Base-by-base conservation (phyloP, 2,329 filamentous ascomycete species). In the Periconia macrospinosa region DNA sequence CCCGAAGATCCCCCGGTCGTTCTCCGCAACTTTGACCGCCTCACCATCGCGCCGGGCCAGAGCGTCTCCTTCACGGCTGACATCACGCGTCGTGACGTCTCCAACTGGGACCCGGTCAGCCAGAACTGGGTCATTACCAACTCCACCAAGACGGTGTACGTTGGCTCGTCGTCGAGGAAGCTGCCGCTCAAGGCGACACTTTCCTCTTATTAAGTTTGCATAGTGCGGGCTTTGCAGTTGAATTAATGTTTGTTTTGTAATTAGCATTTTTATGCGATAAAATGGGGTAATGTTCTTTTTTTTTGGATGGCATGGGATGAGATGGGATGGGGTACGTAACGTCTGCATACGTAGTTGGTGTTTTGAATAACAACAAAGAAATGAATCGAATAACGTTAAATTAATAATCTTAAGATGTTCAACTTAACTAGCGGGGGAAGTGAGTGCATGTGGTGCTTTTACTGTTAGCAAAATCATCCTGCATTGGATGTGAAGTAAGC, bases 101-200 rank as follows among this genome's bases (percentile, higher is more conserved):
- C 88, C 70, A 94, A 92, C 77, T 97, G 93, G 92, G 90, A 96
- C 62, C 78, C 83, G 1, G 80, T 69, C 1, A 71, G 76, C n/a
- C 92, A 97, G 80, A 87, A 97, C 78, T 97, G 93, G 92, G 83
- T 91, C 44, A 78, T 87, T 50, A 78, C 77, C 30, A 64, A 76
- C 19, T 79, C 83, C 61, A 73, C 79, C 49, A 86, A 86, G 78
- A 85, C 77, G 53, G 79, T 85, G 41, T 83, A 82, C 58, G 84
- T 87, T 6, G 85, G 85, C 23, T 79, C 76, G 58, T 84, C 81
- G 3, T 85, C 82, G 53, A 78, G 84, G 61, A 85, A 81, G 52
- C 69, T 87, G 59, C 78, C 76, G 19, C 76, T 87, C 13, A 76
- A 66, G 43, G 64, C 61, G 10, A 53, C 52, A 35, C 56, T 70